phyloP scores from a whole-genome alignment of 345 rosid species.

The Populus tremula region DNA sequence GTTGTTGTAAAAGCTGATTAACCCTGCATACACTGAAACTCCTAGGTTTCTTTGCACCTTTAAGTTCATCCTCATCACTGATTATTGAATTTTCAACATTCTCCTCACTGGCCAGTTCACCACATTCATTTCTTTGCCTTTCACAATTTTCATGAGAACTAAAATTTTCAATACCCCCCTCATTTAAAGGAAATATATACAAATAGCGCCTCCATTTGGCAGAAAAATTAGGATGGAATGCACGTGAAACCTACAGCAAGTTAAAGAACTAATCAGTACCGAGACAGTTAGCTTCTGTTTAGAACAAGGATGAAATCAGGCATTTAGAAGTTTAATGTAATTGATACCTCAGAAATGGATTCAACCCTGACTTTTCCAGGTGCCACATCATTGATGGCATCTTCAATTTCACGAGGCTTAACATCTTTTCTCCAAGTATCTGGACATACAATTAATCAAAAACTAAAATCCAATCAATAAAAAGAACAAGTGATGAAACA shows the following conservation, averaged over 20 bases:
- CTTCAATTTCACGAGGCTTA: slow-evolving; percentile 54
- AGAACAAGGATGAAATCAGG: neutral
- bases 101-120: slow-evolving; percentile 27
- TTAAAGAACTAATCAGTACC: slow-evolving; percentile 10
- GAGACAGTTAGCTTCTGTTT: neutral
- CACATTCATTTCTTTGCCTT: slow-evolving; percentile 31
- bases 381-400: slow-evolving; percentile 54
- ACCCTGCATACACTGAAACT: slow-evolving; percentile 60
- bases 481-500: neutral
- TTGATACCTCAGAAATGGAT: slow-evolving; percentile 65
- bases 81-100: slow-evolving; percentile 25
- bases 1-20: slow-evolving; percentile 64
- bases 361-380: slow-evolving; percentile 68
- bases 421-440: slow-evolving; percentile 93
- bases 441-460: slow-evolving; percentile 23
- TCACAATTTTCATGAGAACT: slow-evolving; percentile 16
- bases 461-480: slow-evolving; percentile 6
- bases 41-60: slow-evolving; percentile 46
- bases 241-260: slow-evolving; percentile 63
- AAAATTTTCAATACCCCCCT: slow-evolving; percentile 24
- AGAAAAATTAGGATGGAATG: slow-evolving; percentile 89
- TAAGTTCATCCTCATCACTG: slow-evolving; percentile 32
- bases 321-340: slow-evolving; percentile 4
- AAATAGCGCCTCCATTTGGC: slow-evolving; percentile 96
- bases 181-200: slow-evolving; percentile 75